Evolutionary conservation across 2,329 filamentous ascomycete genomes (phyloP).

Genomic region (Scopulariopsis brevicaulis): DNA sequence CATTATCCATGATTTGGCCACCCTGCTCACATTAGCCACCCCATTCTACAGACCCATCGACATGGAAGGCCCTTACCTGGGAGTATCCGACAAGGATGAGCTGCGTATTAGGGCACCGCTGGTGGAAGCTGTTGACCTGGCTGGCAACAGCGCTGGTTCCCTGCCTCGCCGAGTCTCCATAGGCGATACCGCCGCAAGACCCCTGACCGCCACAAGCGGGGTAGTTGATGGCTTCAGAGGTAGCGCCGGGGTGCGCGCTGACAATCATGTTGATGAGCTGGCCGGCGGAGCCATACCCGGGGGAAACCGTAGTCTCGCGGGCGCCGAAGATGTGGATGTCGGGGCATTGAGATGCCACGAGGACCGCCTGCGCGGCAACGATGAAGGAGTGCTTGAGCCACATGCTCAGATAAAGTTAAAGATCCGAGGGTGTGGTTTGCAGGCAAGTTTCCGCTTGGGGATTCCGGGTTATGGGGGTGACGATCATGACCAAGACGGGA

Average conservation of each 20-base stretch:
- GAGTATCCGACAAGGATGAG: slow-evolving; percentile 52
- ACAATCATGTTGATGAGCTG: slow-evolving; percentile 38
- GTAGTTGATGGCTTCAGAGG: slow-evolving; percentile 42
- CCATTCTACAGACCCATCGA: background rate
- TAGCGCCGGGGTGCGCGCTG: slow-evolving; percentile 34
- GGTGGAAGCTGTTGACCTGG: slow-evolving; percentile 47
- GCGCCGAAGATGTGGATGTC: slow-evolving; percentile 32
- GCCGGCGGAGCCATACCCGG: slow-evolving; percentile 38
- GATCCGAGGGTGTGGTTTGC: background rate
- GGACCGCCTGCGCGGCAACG: background rate
- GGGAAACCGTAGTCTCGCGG: slow-evolving; percentile 34
- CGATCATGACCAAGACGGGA: background rate
- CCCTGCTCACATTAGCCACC: slow-evolving; percentile 25
- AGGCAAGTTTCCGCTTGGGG: background rate
- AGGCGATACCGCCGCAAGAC: slow-evolving; percentile 15
- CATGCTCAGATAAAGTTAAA: background rate
- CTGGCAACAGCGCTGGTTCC: slow-evolving; percentile 47
- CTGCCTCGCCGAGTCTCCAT: slow-evolving; percentile 44
- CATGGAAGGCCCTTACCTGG: slow-evolving; percentile 26
- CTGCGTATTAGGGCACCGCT: slow-evolving; percentile 42
- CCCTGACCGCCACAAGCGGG: slow-evolving; percentile 52
- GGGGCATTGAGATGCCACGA: slow-evolving; percentile 17
- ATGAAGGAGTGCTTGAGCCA: background rate
- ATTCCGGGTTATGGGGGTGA: background rate
- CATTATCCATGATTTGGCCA: slow-evolving; percentile 53